phyloP scores from a whole-genome alignment of 2,329 filamentous ascomycete genomes.

The Aspergillus sclerotialis region DNA sequence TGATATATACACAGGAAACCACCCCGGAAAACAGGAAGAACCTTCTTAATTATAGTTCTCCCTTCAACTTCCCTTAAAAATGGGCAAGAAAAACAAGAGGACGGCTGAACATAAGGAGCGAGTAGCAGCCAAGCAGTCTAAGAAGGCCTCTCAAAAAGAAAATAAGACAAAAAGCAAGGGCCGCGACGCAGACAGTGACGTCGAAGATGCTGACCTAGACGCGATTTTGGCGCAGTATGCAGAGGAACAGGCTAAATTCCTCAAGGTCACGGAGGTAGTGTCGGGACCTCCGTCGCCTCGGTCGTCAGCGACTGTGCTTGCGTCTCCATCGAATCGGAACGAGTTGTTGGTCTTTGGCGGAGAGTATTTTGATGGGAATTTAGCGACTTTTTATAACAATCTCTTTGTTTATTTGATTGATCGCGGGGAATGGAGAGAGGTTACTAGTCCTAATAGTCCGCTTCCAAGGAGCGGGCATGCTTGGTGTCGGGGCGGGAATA shows the following conservation, averaged over 20 bases:
- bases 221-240: conserved; percentile 88
- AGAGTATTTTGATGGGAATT: conserved; percentile 88
- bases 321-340: conserved; percentile 77
- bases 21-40: too few species aligned
- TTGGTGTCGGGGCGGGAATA: conserved; percentile 84
- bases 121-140: conserved; percentile 68
- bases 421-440: conserved; percentile 80
- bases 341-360: conserved; percentile 89
- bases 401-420: conserved; percentile 67
- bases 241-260: conserved; percentile 85
- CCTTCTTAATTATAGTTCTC: too few species aligned
- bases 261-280: conserved; percentile 81
- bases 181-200: conserved; percentile 71
- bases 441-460: conserved; percentile 86
- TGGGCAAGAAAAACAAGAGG: conserved; percentile 53
- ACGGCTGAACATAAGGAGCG: conserved; percentile 51
- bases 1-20: too few species aligned
- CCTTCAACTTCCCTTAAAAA: conserved; percentile 11
- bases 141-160: conserved; percentile 67
- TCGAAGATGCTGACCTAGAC: conserved; percentile 87
- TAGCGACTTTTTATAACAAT: conserved; percentile 67
- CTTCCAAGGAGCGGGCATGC: conserved; percentile 88
- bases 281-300: conserved; percentile 68
- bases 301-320: conserved; percentile 73
- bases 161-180: conserved; percentile 71